phyloP scores from a whole-genome alignment of 805 yeast species.

The Ogataea siamensis region DNA sequence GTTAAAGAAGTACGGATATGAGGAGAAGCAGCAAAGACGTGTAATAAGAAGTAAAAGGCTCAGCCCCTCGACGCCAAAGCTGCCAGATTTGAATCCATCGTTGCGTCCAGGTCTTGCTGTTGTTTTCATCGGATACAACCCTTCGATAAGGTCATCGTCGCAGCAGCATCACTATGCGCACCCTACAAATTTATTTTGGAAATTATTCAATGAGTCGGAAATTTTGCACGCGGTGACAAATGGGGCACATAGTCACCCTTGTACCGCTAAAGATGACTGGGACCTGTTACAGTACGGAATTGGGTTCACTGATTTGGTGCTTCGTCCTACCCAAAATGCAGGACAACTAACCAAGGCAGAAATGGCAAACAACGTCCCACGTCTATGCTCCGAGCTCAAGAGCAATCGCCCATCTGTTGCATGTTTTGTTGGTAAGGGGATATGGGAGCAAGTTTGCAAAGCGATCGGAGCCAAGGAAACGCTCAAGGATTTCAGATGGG shows the following conservation, averaged over 20 bases:
- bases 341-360: conserved; percentile 52
- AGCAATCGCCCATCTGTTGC: conserved; percentile 40
- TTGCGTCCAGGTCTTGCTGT: conserved; percentile 32
- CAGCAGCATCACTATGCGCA: conserved; percentile 75
- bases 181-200: conserved; percentile 67
- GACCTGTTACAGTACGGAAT: conserved; percentile 41
- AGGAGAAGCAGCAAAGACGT: not conserved
- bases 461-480: conserved; percentile 32
- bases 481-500: conserved; percentile 49
- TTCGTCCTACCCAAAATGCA: conserved; percentile 59
- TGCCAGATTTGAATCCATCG: conserved; percentile 21
- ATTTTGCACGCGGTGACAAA: conserved; percentile 33
- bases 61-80: not conserved
- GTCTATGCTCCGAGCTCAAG: conserved; percentile 45
- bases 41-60: not conserved
- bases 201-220: conserved; percentile 51
- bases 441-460: conserved; percentile 60
- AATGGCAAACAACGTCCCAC: conserved; percentile 52
- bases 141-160: conserved; percentile 60
- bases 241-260: not conserved
- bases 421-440: conserved; percentile 70
- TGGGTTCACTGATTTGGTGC: conserved; percentile 72
- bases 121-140: conserved; percentile 71
- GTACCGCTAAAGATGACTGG: conserved; percentile 21
- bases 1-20: conserved; percentile 5